phyloP scores from a whole-genome alignment of 1,284 basidiomycete species.

The Porogramme epimiltina region DNA sequence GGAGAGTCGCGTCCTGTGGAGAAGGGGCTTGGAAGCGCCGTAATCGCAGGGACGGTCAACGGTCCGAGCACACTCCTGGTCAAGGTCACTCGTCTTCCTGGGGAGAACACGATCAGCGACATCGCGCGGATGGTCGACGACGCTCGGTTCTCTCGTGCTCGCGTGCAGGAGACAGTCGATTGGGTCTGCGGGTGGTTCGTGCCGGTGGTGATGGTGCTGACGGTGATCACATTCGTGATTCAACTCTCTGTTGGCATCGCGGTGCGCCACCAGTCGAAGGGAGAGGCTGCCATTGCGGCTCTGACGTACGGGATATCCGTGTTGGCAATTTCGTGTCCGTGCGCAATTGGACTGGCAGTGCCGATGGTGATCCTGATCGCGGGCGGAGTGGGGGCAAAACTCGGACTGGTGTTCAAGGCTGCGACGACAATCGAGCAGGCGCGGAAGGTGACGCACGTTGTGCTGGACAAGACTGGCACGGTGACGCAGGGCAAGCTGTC shows the following conservation, averaged over 20 bases:
- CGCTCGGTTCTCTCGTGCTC: constrained; percentile 39
- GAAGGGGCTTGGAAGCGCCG: constrained; percentile 36
- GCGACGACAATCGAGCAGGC: constrained; percentile 34
- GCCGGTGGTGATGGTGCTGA: constrained; percentile 34
- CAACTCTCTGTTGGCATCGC: constrained; percentile 40
- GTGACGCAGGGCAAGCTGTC: constrained; percentile 39
- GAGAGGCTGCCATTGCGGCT: constrained; percentile 34
- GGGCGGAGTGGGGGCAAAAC: constrained; percentile 35
- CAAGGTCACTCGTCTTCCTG: constrained; percentile 37
- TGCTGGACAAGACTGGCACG: constrained; percentile 53
- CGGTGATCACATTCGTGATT: constrained; percentile 36
- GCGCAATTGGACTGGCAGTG: constrained; percentile 42
- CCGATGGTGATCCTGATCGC: constrained; percentile 40
- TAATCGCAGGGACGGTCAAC: constrained; percentile 45
- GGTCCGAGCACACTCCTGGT: constrained; percentile 39
- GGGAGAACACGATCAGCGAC: constrained; percentile 46
- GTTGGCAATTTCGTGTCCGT: constrained; percentile 45
- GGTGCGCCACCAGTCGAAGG: constrained; percentile 29
- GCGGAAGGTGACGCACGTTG: constrained; percentile 35
- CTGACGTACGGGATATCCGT: constrained; percentile 45
- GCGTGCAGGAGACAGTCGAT: constrained; percentile 43
- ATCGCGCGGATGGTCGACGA: constrained; percentile 41
- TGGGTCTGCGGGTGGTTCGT: constrained; percentile 37
- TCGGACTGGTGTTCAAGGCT: constrained; percentile 39
- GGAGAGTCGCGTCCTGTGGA: constrained; percentile 45